Percentiles rank a stretch among this genome's conserved stretches.
phyloP scores from a whole-genome alignment of 257 asterid species.

The Striga asiatica region DNA sequence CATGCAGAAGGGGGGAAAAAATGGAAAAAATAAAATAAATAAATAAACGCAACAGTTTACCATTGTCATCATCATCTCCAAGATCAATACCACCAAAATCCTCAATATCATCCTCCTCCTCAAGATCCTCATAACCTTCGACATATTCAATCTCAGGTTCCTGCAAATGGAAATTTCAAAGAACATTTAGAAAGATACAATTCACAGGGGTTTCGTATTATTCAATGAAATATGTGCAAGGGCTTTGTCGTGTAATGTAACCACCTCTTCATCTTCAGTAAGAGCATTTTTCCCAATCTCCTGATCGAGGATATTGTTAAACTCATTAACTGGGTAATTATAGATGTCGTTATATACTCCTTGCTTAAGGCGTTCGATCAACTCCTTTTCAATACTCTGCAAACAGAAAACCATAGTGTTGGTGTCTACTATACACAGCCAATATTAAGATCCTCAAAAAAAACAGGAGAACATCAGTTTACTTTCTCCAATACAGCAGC shows the following conservation, averaged over 20 bases:
- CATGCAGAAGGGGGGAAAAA: too few species aligned
- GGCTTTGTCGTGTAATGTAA: constrained; percentile 24
- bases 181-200: constrained; percentile 4
- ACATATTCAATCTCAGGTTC: constrained; percentile 65
- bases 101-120: constrained; percentile 90
- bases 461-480: background rate
- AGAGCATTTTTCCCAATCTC: constrained; percentile 25
- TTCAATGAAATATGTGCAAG: background rate
- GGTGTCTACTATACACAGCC: constrained; percentile 2
- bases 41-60: too few species aligned
- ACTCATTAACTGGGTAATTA: constrained; percentile 49
- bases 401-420: constrained; percentile 4
- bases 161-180: constrained; percentile 33
- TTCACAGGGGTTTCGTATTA: constrained; percentile 1
- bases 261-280: constrained; percentile 59
- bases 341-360: constrained; percentile 65
- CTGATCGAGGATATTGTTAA: constrained; percentile 46
- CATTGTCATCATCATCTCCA: constrained; percentile 23
- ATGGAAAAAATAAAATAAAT: too few species aligned
- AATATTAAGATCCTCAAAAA: background rate
- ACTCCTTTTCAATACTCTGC: constrained; percentile 82
- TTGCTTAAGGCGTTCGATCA: constrained; percentile 65
- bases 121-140: constrained; percentile 86
- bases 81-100: constrained; percentile 47
- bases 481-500: constrained; percentile 80